Evolutionary conservation across 805 yeast species (phyloP).

Genomic region (Ascoidea asiatica): DNA sequence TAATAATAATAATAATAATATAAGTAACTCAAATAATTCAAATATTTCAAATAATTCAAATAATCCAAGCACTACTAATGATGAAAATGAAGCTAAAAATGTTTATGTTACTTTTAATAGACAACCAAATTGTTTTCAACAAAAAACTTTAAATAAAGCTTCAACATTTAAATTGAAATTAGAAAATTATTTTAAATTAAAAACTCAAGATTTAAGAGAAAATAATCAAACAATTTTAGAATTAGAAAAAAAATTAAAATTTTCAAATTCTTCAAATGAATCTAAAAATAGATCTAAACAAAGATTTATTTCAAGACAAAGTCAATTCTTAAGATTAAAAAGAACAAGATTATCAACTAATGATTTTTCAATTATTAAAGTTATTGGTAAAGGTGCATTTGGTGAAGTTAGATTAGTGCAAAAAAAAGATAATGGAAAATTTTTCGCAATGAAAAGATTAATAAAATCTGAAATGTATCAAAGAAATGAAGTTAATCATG

Average conservation of each 20-base stretch:
- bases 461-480: slow-evolving; percentile 87
- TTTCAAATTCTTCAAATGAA: slow-evolving; percentile 71
- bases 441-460: slow-evolving; percentile 88
- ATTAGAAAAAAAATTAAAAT: slow-evolving; percentile 56
- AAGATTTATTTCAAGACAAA: slow-evolving; percentile 77
- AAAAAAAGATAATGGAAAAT: slow-evolving; percentile 82
- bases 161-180: slow-evolving; percentile 70
- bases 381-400: slow-evolving; percentile 90
- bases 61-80: not conserved
- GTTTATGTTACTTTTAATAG: slow-evolving; percentile 60
- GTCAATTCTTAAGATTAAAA: slow-evolving; percentile 71
- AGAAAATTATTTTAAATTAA: slow-evolving; percentile 75
- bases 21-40: too few relatives aligned
- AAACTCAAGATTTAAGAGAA: slow-evolving; percentile 87
- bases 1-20: too few relatives aligned
- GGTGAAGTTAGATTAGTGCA: slow-evolving; percentile 95
- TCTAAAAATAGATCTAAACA: slow-evolving; percentile 71
- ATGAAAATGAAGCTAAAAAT: not conserved
- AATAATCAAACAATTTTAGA: slow-evolving; percentile 86
- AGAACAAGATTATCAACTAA: slow-evolving; percentile 73
- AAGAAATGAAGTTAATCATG: slow-evolving; percentile 89
- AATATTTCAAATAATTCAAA: not conserved
- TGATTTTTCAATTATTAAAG: slow-evolving; percentile 82
- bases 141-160: slow-evolving; percentile 67
- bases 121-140: slow-evolving; percentile 68